Conservation (phyloP, 1,284 basidiomycete species). For the Moesziomyces aphidis region DNA sequence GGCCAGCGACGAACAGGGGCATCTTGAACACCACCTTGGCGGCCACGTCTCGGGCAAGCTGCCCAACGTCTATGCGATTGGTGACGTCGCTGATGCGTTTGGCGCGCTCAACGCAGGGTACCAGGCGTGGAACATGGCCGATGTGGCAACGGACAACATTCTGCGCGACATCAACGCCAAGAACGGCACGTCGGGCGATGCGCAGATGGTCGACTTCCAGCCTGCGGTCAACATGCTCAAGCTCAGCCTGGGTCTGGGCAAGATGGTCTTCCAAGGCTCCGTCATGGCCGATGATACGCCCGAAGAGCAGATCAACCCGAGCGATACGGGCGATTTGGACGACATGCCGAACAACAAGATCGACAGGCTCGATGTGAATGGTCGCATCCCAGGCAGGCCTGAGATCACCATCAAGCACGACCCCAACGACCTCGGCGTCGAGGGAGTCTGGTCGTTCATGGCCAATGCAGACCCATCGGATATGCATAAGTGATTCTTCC, state of each 20-base stretch:
- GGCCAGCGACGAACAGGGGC: slow-evolving; percentile 17
- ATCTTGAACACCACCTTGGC: slow-evolving; percentile 21
- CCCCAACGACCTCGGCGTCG: slow-evolving; percentile 60
- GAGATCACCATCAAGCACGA: slow-evolving; percentile 59
- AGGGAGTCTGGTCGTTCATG: slow-evolving; percentile 64
- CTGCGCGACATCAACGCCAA: slow-evolving; percentile 50
- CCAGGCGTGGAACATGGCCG: slow-evolving; percentile 67
- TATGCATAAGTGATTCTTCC: slow-evolving; percentile 51
- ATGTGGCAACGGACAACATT: slow-evolving; percentile 64
- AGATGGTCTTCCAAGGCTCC: slow-evolving; percentile 61
- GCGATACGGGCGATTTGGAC: slow-evolving; percentile 29
- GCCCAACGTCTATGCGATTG: slow-evolving; percentile 64
- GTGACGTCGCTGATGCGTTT: slow-evolving; percentile 66
- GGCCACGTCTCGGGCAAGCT: slow-evolving; percentile 30
- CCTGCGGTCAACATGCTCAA: slow-evolving; percentile 64
- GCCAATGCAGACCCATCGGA: slow-evolving; percentile 56
- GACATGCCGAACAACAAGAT: background rate
- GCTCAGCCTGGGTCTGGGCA: slow-evolving; percentile 59
- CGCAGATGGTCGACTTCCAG: slow-evolving; percentile 47
- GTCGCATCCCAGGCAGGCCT: slow-evolving; percentile 31
- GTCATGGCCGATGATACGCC: slow-evolving; percentile 32
- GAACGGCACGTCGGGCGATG: background rate
- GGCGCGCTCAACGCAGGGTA: slow-evolving; percentile 67
- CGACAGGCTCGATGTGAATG: slow-evolving; percentile 24
- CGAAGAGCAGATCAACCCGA: slow-evolving; percentile 13